Percentiles rank a stretch among this genome's conserved stretches.
phyloP scores from a whole-genome alignment of 768 basidiomycete species.

The Coprinopsis sp. region DNA sequence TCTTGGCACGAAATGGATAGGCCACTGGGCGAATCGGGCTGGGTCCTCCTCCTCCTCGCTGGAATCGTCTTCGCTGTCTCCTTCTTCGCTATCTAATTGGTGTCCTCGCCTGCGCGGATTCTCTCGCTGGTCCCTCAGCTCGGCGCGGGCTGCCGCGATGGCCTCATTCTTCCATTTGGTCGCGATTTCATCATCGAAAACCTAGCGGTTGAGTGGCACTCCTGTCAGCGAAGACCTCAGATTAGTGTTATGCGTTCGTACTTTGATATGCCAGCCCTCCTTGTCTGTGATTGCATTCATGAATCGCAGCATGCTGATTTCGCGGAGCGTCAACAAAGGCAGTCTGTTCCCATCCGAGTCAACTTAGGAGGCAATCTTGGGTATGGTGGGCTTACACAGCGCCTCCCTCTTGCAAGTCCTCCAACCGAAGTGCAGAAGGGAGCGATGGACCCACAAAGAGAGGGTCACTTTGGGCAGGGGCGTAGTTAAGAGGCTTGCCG shows the following conservation, averaged over 20 bases:
- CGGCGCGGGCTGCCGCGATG: slow-evolving; percentile 17
- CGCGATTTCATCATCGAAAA: slow-evolving; percentile 17
- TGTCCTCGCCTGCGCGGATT: neutral
- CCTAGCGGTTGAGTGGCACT: slow-evolving; percentile 10
- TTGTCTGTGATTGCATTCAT: slow-evolving; percentile 35
- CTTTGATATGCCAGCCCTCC: slow-evolving; percentile 29
- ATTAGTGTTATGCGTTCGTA: slow-evolving; percentile 1
- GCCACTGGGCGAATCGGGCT: neutral
- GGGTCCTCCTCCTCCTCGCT: neutral
- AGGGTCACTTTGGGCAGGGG: neutral
- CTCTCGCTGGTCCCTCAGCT: neutral
- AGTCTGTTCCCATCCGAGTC: slow-evolving; percentile 12
- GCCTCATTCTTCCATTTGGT: slow-evolving; percentile 18
- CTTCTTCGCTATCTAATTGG: neutral
- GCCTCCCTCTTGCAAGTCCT: neutral
- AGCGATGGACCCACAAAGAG: slow-evolving; percentile 4
- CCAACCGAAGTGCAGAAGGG: slow-evolving; percentile 1
- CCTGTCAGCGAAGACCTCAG: slow-evolving; percentile 9
- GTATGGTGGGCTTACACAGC: neutral
- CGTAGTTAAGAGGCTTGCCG: slow-evolving; percentile 1
- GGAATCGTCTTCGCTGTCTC: neutral
- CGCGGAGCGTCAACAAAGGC: slow-evolving; percentile 23
- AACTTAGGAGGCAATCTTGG: too few relatives aligned
- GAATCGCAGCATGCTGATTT: slow-evolving; percentile 29
- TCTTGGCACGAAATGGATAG: neutral